These are phyloP conservation scores for Carex arenaria DNA, from an alignment of 202 grass and related monocot genomes.

Conservation along the genomic window DNA sequence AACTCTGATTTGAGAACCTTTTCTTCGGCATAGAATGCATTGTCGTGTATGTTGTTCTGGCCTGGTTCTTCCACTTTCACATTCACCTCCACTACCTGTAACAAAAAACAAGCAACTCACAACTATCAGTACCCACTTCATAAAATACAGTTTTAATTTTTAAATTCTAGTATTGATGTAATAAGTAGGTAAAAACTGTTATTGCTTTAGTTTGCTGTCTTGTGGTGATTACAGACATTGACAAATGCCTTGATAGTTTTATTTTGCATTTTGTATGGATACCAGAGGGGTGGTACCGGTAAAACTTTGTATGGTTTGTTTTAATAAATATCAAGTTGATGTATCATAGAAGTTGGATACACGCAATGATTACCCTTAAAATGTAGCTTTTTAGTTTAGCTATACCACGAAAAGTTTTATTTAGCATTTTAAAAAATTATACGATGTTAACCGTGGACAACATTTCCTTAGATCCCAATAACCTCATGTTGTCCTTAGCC, in stretches of 20 bases:
- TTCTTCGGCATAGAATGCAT: constrained; percentile 96
- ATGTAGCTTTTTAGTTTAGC: background rate
- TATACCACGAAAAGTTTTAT: background rate
- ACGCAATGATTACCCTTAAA: background rate
- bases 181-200: too few species aligned
- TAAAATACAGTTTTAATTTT: background rate
- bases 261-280: too few species aligned
- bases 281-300: too few species aligned
- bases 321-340: too few species aligned
- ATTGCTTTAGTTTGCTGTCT: too few species aligned
- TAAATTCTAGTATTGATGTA: too few species aligned
- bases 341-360: too few species aligned
- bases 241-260: too few species aligned
- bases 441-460: background rate
- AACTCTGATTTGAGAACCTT: constrained; percentile 80
- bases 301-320: too few species aligned
- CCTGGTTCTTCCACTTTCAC: constrained; percentile 82
- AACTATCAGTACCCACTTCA: background rate
- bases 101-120: constrained; percentile 3
- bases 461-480: background rate
- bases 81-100: constrained; percentile 94
- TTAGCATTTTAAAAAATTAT: background rate
- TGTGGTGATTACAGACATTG: too few species aligned
- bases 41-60: constrained; percentile 84
- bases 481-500: background rate